Percentiles rank a stretch among this genome's conserved stretches.
phyloP scores from a whole-genome alignment of 805 yeast species.

The Ogataea ganodermae region DNA sequence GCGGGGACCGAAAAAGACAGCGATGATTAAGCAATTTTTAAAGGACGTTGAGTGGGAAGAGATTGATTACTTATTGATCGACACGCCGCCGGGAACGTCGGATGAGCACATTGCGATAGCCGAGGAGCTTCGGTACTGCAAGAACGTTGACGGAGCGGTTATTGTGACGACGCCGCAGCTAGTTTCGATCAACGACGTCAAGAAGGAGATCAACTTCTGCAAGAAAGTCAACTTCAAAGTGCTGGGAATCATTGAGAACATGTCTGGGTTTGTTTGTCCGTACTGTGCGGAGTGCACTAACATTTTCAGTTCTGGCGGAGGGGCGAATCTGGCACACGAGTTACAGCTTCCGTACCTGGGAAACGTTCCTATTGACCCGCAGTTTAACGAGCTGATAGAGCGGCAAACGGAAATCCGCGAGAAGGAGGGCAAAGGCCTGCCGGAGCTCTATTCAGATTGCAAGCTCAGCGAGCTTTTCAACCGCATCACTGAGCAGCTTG shows the following conservation, averaged over 20 bases:
- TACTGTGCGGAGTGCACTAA: conserved; percentile 89
- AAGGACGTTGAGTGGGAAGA: conserved; percentile 90
- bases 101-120: conserved; percentile 98
- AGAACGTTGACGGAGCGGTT: conserved; percentile 86
- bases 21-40: conserved; percentile 93
- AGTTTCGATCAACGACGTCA: conserved; percentile 91
- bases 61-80: conserved; percentile 79
- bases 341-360: conserved; percentile 74
- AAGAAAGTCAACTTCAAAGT: conserved; percentile 76
- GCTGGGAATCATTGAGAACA: conserved; percentile 89
- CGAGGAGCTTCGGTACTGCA: conserved; percentile 71
- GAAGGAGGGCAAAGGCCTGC: conserved; percentile 36
- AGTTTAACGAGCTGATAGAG: conserved; percentile 87
- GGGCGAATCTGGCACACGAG: conserved; percentile 64
- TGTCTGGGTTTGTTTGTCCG: conserved; percentile 97
- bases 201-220: conserved; percentile 92
- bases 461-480: conserved; percentile 47
- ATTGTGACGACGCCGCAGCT: conserved; percentile 96
- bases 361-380: conserved; percentile 89
- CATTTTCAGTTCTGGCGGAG: conserved; percentile 94
- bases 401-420: conserved; percentile 64
- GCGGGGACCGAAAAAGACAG: conserved; percentile 98
- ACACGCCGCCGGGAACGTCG: conserved; percentile 98
- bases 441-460: conserved; percentile 39
- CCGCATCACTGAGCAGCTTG: conserved; percentile 41